These are phyloP conservation scores for Pythium phragmitis DNA, from an alignment of 352 stramenopile genomes.

Conservation along the genomic window DNA sequence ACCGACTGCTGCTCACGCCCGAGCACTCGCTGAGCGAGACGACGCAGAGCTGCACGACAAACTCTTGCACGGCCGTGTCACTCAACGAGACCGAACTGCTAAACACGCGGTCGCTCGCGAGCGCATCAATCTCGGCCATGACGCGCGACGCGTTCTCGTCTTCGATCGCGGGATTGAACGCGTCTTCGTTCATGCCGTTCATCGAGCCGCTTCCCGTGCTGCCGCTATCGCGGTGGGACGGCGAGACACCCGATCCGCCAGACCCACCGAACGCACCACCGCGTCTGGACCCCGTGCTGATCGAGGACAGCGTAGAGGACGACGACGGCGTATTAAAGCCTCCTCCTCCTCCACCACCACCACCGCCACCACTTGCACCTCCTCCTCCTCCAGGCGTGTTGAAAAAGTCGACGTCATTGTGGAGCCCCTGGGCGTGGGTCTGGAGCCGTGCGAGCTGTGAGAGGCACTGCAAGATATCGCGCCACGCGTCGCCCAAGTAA, in stretches of 20 bases:
- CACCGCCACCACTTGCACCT: constrained; percentile 30
- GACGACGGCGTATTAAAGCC: constrained; percentile 24
- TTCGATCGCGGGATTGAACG: constrained; percentile 73
- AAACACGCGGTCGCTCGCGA: constrained; percentile 91
- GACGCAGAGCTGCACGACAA: constrained; percentile 88
- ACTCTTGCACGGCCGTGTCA: constrained; percentile 82
- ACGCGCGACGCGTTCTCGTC: constrained; percentile 85
- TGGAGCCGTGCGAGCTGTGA: constrained; percentile 97
- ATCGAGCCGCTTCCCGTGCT: constrained; percentile 26
- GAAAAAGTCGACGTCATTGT: constrained; percentile 86
- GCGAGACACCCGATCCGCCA: constrained; percentile 38
- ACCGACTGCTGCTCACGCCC: constrained; percentile 44
- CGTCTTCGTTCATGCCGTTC: constrained; percentile 51
- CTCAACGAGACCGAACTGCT: constrained; percentile 82
- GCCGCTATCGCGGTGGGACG: constrained; percentile 50
- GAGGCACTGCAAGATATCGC: constrained; percentile 95
- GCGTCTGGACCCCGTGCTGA: constrained; percentile 17
- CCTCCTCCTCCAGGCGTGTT: constrained; percentile 38
- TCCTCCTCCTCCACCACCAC: constrained; percentile 25
- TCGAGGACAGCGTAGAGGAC: constrained; percentile 6
- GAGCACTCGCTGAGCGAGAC: constrained; percentile 92
- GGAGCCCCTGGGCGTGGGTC: constrained; percentile 91
- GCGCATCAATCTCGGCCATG: constrained; percentile 79
- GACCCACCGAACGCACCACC: constrained; percentile 26
- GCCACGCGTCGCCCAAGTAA: constrained; percentile 96